Evolutionary conservation across 768 basidiomycete genomes (phyloP), one percentile per base, ranked within the genome.

Genomic region (Lentinula aciculospora): DNA sequence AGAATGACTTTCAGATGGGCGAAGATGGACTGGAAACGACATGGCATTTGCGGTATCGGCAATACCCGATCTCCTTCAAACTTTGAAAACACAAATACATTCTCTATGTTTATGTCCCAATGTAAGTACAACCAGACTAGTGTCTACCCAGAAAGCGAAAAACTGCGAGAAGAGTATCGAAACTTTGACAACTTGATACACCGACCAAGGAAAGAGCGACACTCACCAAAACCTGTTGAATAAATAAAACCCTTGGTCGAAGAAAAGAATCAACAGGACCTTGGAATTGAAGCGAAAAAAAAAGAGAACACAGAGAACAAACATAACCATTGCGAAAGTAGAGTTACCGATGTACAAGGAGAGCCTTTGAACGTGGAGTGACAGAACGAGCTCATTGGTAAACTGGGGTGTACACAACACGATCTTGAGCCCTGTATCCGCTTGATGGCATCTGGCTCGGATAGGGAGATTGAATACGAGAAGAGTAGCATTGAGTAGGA

Each of bases 11-110:
- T 61, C 47, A 9, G 64, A 39, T 28, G 63, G 58, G n/a, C 65
- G 72, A 39, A 78, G 56, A 58, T 74, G 74, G 25, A 77, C 63
- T 23, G 72, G n/a, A n/a, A n/a, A 71, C 25, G 69, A 50, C 66
- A 67, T 67, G 25, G 12, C 4, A 9, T 6, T 44, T 9, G 7
- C 21, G 21, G 17, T 39, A 15, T 13, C 37, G 37, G 37, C 17
- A n/a, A 39, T 39, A 17, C 1, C 37, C 37, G 37, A 13, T 34
- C 32, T n/a, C n/a, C n/a, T n/a, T n/a, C n/a, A n/a, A n/a, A n/a
- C n/a, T n/a, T n/a, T n/a, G n/a, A n/a, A n/a, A n/a, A n/a, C n/a
- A n/a, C n/a, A n/a, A 34, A 34, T 34, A 34, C 32, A 34, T 34
- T 2, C 4, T 7, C 32, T 34, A 34, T 34, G 32, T 9, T 34